A percentile compares a stretch with the other conserved stretches of the same genome.
These are phyloP conservation scores for Quillaja saponaria DNA, from an alignment of 306 rosid species.

Conservation along the genomic window DNA sequence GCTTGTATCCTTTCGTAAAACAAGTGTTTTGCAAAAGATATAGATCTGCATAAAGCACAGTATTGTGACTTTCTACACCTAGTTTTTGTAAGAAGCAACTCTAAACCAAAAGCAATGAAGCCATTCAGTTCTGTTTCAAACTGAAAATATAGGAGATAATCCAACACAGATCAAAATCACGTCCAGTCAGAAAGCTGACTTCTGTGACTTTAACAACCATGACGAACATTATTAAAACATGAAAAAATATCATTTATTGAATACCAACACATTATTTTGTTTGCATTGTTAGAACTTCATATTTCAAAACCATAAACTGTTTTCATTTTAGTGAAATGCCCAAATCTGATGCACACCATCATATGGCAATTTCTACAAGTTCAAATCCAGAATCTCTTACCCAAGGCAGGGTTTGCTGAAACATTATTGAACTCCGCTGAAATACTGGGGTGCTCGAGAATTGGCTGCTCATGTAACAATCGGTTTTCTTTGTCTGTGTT, in stretches of 20 bases:
- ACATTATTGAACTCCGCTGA: constrained; percentile 42
- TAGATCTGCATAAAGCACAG: constrained; percentile 37
- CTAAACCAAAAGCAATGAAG: constrained; percentile 21
- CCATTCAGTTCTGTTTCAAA: constrained; percentile 20
- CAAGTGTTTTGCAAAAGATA: constrained; percentile 29
- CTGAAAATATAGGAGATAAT: constrained; percentile 23
- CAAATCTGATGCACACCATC: constrained; percentile 11
- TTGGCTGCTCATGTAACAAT: constrained; percentile 34
- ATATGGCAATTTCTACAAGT: constrained; percentile 16
- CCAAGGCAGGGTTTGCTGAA: constrained; percentile 41
- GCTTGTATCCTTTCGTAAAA: constrained; percentile 34
- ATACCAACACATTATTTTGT: constrained; percentile 3
- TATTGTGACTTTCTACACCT: constrained; percentile 27
- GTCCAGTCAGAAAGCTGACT: constrained; percentile 14
- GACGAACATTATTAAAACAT: constrained; percentile 7
- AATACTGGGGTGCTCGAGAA: constrained; percentile 31
- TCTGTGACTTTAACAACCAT: constrained; percentile 23
- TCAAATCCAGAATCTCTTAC: constrained; percentile 44
- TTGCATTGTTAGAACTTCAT: constrained; percentile 20
- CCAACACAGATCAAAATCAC: constrained; percentile 2
- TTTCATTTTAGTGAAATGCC: constrained; percentile 22
- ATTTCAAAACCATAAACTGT: constrained; percentile 12
- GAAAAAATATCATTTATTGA: constrained; percentile 19
- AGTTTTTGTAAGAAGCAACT: constrained; percentile 25
- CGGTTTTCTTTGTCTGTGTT: constrained; percentile 41